Percentiles rank a stretch among this genome's conserved stretches.
phyloP scores from a whole-genome alignment of 768 basidiomycete genomes.

The Multifurca ochricompacta region DNA sequence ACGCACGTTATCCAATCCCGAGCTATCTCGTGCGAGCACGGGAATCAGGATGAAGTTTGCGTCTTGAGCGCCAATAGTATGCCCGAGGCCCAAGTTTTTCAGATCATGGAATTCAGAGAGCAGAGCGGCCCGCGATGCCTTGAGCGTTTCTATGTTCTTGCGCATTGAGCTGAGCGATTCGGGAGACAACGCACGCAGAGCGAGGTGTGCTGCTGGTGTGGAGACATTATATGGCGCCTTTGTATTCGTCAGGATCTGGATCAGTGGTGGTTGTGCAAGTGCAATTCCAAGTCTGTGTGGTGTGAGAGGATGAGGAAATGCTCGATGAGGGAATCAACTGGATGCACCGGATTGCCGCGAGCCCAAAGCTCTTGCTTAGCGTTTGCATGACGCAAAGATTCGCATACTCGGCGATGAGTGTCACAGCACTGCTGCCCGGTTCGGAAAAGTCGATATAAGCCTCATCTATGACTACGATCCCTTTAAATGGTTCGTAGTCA shows the following conservation, averaged over 20 bases:
- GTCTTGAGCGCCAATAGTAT: conserved; percentile 69
- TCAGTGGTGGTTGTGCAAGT: conserved; percentile 80
- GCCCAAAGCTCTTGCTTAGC: conserved; percentile 90
- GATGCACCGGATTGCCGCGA: conserved; percentile 86
- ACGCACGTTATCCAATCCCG: conserved; percentile 49
- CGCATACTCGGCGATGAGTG: conserved; percentile 68
- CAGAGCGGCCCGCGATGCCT: conserved; percentile 49
- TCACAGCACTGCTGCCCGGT: conserved; percentile 50
- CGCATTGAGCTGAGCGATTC: conserved; percentile 56
- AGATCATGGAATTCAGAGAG: conserved; percentile 43
- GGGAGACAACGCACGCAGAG: conserved; percentile 67
- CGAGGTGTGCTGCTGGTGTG: conserved; percentile 78
- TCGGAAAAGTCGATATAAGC: conserved; percentile 94
- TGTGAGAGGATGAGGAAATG: background rate
- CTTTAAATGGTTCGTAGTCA: conserved; percentile 76
- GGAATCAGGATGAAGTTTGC: conserved; percentile 90
- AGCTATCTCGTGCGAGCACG: conserved; percentile 43
- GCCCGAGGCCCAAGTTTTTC: conserved; percentile 48
- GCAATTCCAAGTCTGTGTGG: conserved; percentile 76
- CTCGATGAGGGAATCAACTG: background rate
- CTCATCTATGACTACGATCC: conserved; percentile 91
- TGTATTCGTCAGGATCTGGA: conserved; percentile 87
- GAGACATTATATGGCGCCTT: conserved; percentile 99
- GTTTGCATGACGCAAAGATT: conserved; percentile 97
- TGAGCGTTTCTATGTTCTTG: conserved; percentile 51